Base-by-base conservation (phyloP, 2,329 filamentous ascomycete species). In the Metarhizium album region DNA sequence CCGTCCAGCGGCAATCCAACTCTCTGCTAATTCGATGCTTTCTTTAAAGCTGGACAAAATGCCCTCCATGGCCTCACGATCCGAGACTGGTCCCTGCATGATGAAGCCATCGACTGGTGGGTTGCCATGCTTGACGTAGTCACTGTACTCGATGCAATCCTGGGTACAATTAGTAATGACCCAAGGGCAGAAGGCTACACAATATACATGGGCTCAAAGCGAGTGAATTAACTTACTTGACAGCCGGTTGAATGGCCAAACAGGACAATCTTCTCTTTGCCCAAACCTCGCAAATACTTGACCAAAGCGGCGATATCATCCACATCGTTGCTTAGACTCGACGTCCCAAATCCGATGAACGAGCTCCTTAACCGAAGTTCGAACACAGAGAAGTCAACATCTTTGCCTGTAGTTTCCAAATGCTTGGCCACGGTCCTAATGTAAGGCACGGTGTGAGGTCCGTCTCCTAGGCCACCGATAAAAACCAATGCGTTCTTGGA, bases 31-130 rank as follows among this genome's bases (percentile, higher is more conserved):
- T 1, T 70, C 65, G 9, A 83, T 59, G 50, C 66, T 71, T 47
- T 64, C 65, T 16, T 74, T 67, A 53, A 78, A 67, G 5, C 73
- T 67, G 4, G 70, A 59, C 47, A 80, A 67, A 6, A 75, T 61
- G 3, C 69, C 61, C 2, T 67, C 67, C 11, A 86, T 60, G 0
- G 75, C 78, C 63, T 94, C 84, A 29, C 88, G 76, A 64, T 95
- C 89, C 1, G 82, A 87, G 3, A 90, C 83, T 0, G 87, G 83
- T 0, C 84, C 88, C 64, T 95, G 90, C 50, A 95, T 69, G 43
- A 95, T 84, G 46, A 82, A 83, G 35, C 85, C 90, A 53, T 93
- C 80, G 2, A 95, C 69, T 0, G 79, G 76, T 13, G 78, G 68
- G 40, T 67, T 66, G 5, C 60, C 60, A 35, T 72, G 59, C 55